These are phyloP conservation scores for Termitomyces sp. DNA, from an alignment of 768 basidiomycete genomes.

Conservation along the genomic window DNA sequence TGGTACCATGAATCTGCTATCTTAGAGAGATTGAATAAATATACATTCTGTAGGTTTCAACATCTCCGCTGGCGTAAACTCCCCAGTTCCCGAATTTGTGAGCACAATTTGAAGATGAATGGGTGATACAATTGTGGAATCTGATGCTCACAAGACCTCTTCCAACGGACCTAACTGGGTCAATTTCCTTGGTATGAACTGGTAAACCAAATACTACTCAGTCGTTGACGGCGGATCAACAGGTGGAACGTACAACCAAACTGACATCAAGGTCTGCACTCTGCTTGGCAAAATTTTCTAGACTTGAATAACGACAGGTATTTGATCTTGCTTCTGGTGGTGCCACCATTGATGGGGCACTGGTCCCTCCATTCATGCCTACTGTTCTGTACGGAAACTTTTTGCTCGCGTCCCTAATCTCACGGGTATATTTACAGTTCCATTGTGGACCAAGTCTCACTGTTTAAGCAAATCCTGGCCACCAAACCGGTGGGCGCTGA, in stretches of 20 bases:
- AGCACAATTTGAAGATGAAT: slow-evolving; percentile 12
- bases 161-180: slow-evolving; percentile 66
- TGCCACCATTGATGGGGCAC: not conserved
- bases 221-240: not conserved
- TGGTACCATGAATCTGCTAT: slow-evolving; percentile 16
- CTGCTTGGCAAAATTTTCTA: not conserved
- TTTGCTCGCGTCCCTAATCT: not conserved
- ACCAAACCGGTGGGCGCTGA: slow-evolving; percentile 36
- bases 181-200: slow-evolving; percentile 36
- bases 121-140: not conserved
- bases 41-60: slow-evolving; percentile 38
- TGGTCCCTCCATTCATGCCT: not conserved
- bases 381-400: not conserved
- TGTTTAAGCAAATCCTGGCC: slow-evolving; percentile 41
- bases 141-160: slow-evolving; percentile 33
- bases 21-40: not conserved
- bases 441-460: slow-evolving; percentile 50
- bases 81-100: slow-evolving; percentile 46
- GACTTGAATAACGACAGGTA: slow-evolving; percentile 13
- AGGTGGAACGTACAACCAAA: slow-evolving; percentile 53
- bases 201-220: no score
- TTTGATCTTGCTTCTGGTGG: slow-evolving; percentile 14
- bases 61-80: slow-evolving; percentile 48
- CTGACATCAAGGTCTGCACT: slow-evolving; percentile 37
- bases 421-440: slow-evolving; percentile 22